These are phyloP conservation scores for Cercospora zeae-maydis DNA, from an alignment of 2,329 filamentous ascomycete species.

Conservation along the genomic window DNA sequence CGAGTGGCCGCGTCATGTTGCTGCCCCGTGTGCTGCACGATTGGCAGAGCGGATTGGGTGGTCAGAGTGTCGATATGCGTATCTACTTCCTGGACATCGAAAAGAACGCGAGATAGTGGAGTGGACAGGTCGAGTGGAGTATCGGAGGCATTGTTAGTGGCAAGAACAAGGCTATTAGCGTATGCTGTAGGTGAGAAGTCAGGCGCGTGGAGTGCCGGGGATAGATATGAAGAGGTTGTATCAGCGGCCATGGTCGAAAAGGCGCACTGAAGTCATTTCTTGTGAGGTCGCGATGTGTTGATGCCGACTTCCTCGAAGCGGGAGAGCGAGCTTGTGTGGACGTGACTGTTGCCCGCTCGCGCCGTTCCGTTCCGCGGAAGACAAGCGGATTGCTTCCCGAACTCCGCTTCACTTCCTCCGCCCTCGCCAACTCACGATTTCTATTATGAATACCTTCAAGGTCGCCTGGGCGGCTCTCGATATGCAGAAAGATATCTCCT, in stretches of 20 bases:
- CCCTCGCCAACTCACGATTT: too few species aligned
- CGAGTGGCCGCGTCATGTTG: conserved; percentile 69
- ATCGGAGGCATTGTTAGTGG: conserved; percentile 89
- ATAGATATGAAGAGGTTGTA: conserved; percentile 13
- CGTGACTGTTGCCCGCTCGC: background rate
- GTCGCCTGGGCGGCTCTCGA: too few species aligned
- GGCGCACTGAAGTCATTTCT: background rate
- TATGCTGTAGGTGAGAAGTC: conserved; percentile 77
- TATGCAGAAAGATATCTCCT: too few species aligned
- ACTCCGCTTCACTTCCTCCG: background rate
- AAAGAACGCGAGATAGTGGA: conserved; percentile 86
- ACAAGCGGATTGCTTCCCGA: background rate
- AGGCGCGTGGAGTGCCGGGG: conserved; percentile 12
- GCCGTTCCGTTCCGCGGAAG: too few species aligned
- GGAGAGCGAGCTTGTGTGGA: background rate
- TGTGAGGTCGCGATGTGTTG: background rate
- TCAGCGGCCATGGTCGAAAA: conserved; percentile 5
- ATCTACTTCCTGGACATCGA: conserved; percentile 95
- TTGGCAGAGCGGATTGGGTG: conserved; percentile 74
- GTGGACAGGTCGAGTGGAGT: conserved; percentile 89
- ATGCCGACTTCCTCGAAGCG: background rate
- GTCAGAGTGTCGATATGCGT: conserved; percentile 90
- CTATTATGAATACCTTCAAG: too few species aligned
- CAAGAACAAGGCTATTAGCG: conserved; percentile 81
- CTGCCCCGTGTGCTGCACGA: conserved; percentile 72